Percentiles rank a stretch among this genome's conserved stretches.
phyloP scores from a whole-genome alignment of 2,329 filamentous ascomycete genomes.

The Drechslerella dactyloides region DNA sequence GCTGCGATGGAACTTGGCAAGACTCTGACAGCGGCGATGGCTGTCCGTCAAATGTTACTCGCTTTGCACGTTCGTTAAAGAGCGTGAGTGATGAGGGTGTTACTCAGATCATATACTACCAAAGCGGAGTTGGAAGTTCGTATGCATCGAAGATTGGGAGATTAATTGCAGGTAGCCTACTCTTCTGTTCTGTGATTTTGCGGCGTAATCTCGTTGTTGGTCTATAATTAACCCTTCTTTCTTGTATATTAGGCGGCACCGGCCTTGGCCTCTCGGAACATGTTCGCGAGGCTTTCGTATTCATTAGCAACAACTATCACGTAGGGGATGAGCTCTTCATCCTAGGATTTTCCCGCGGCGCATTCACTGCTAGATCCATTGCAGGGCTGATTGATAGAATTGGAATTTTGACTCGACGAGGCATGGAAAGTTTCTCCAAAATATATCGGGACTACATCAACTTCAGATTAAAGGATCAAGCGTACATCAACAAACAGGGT shows the following conservation, averaged over 20 bases:
- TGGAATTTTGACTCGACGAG: constrained; percentile 64
- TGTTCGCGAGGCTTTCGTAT: constrained; percentile 69
- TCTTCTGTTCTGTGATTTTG: too few species aligned
- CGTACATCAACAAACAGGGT: constrained; percentile 40
- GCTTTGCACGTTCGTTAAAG: constrained; percentile 66
- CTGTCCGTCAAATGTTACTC: constrained; percentile 63
- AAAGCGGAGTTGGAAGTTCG: constrained; percentile 66
- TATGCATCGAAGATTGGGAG: constrained; percentile 44
- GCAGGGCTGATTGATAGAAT: constrained; percentile 64
- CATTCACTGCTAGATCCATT: constrained; percentile 66
- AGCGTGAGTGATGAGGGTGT: constrained; percentile 62
- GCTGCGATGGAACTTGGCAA: constrained; percentile 55
- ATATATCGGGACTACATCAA: constrained; percentile 63
- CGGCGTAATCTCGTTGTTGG: too few species aligned
- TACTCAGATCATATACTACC: constrained; percentile 68
- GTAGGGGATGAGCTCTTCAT: constrained; percentile 66
- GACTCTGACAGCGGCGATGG: constrained; percentile 53
- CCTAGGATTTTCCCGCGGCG: constrained; percentile 67
- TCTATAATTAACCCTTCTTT: too few species aligned
- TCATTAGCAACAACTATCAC: constrained; percentile 68
- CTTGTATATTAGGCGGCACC: constrained; percentile 51
- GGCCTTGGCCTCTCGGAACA: constrained; percentile 57
- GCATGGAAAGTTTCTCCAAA: constrained; percentile 65
- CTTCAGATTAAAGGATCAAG: constrained; percentile 47
- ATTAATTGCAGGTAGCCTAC: constrained; percentile 36